These are phyloP conservation scores for Cordyceps militaris DNA, from an alignment of 2,329 filamentous ascomycete species.

Conservation along the genomic window DNA sequence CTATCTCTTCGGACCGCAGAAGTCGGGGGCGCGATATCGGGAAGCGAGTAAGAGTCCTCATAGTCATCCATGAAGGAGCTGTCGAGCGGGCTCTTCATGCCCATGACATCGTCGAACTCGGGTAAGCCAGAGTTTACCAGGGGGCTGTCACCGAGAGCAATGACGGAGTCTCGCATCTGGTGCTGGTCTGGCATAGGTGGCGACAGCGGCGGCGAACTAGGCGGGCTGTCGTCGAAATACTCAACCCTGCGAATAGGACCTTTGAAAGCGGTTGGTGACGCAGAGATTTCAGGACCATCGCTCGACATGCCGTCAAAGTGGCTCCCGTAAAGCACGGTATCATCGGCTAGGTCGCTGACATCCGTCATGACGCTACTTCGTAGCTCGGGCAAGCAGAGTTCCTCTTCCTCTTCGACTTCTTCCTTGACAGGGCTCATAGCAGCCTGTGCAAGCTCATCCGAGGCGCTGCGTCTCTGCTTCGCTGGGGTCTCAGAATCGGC, in stretches of 20 bases:
- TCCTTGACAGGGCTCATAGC: slow-evolving; percentile 15
- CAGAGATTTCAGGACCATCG: slow-evolving; percentile 36
- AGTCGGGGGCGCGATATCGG: slow-evolving; percentile 21
- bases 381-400: slow-evolving; percentile 31
- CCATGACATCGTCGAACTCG: slow-evolving; percentile 32
- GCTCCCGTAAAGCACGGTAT: slow-evolving; percentile 34
- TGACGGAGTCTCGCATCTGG: slow-evolving; percentile 23
- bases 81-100: slow-evolving; percentile 35
- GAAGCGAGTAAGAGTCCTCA: slow-evolving; percentile 33
- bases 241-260: slow-evolving; percentile 25
- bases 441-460: slow-evolving; percentile 11
- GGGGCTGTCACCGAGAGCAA: slow-evolving; percentile 40
- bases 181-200: slow-evolving; percentile 13
- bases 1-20: slow-evolving; percentile 25
- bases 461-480: not conserved
- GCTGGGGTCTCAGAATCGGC: slow-evolving; percentile 1
- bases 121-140: slow-evolving; percentile 32
- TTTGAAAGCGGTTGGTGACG: slow-evolving; percentile 31
- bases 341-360: slow-evolving; percentile 28
- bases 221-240: slow-evolving; percentile 37
- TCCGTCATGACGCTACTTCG: slow-evolving; percentile 23
- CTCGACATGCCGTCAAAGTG: slow-evolving; percentile 35
- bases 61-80: slow-evolving; percentile 41
- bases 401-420: slow-evolving; percentile 24
- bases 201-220: slow-evolving; percentile 40